Conservation (phyloP, 2,329 filamentous ascomycete genomes). For the Botrytis paeoniae region DNA sequence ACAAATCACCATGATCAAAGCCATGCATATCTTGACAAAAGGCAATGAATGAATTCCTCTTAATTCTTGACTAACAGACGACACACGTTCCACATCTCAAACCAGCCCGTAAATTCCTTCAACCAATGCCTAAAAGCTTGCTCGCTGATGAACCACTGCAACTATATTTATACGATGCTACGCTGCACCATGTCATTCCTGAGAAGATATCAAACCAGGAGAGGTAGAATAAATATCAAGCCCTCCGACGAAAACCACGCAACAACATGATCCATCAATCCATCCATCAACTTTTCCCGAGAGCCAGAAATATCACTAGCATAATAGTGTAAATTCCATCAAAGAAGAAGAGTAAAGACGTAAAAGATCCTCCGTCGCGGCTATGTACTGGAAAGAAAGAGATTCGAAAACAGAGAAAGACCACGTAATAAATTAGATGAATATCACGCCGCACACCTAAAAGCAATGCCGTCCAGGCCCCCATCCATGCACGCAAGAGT, state of each 20-base stretch:
- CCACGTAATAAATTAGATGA: conserved; percentile 6
- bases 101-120: not conserved
- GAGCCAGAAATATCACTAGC: not conserved
- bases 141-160: conserved; percentile 6
- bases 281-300: not conserved
- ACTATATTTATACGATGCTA: conserved; percentile 10
- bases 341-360: not conserved
- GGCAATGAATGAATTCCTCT: not conserved
- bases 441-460: conserved; percentile 16
- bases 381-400: conserved; percentile 7
- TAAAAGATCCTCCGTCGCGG: conserved; percentile 1
- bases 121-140: not conserved
- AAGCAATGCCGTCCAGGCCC: conserved; percentile 15
- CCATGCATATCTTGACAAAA: not conserved
- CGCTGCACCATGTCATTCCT: not conserved
- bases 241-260: not conserved
- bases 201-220: not conserved
- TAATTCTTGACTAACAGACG: not conserved
- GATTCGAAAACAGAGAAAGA: not conserved
- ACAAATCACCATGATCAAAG: not conserved
- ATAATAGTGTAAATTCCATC: not conserved
- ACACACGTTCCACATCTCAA: not conserved
- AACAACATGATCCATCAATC: not conserved
- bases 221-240: not conserved
- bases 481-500: conserved; percentile 16